Evolutionary conservation across 148 eudicot species (phyloP).

Genomic region (Amaranthus palmeri): DNA sequence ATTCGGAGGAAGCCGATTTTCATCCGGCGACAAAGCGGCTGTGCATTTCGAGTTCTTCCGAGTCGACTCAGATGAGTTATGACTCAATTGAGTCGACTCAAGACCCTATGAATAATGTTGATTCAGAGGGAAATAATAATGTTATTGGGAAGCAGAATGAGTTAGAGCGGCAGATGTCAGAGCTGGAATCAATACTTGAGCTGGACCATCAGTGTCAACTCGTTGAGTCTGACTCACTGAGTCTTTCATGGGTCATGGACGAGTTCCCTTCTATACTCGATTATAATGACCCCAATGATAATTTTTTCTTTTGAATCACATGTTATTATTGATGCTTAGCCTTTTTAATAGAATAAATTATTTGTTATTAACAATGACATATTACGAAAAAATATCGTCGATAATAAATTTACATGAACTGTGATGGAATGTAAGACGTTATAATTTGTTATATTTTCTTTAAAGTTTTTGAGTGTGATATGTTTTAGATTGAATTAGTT

Average conservation of each 20-base stretch:
- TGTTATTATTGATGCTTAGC: neutral
- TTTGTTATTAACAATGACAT: too few relatives aligned
- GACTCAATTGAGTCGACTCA: neutral
- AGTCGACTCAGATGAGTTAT: constrained; percentile 9
- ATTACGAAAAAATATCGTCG: too few relatives aligned
- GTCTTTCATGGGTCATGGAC: constrained; percentile 40
- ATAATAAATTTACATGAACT: too few relatives aligned
- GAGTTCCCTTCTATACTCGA: constrained; percentile 20
- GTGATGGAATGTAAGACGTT: neutral
- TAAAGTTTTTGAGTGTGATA: neutral
- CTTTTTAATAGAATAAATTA: neutral
- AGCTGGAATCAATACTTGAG: constrained; percentile 47
- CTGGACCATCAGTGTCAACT: constrained; percentile 34
- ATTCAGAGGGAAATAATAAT: constrained; percentile 11
- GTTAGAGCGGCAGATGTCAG: constrained; percentile 41
- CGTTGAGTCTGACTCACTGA: constrained; percentile 32
- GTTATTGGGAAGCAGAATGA: constrained; percentile 5
- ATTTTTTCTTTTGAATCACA: neutral
- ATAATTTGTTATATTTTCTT: neutral
- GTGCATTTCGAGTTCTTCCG: constrained; percentile 17
- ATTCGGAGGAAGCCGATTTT: neutral
- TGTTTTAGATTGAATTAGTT: neutral
- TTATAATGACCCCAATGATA: neutral
- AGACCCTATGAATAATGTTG: neutral
- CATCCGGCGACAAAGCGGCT: constrained; percentile 5